phyloP scores from a whole-genome alignment of 2,329 filamentous ascomycete genomes.

The Westerdykella ornata region DNA sequence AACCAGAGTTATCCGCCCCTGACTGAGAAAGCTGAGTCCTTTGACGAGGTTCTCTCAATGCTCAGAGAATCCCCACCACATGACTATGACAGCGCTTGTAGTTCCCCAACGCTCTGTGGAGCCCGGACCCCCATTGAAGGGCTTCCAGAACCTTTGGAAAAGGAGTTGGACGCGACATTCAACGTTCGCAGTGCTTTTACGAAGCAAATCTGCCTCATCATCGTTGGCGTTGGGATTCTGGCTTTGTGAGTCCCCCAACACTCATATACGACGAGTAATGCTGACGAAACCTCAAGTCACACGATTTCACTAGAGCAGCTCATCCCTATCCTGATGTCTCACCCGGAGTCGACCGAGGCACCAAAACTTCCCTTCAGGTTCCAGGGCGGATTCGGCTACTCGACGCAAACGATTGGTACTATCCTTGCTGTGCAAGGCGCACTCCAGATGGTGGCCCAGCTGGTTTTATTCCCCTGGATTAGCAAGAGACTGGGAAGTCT shows the following conservation, averaged over 20 bases:
- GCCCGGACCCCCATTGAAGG: slow-evolving; percentile 24
- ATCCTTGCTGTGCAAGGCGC: slow-evolving; percentile 84
- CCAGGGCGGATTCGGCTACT: slow-evolving; percentile 74
- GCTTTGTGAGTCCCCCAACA: slow-evolving; percentile 67
- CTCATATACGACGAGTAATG: slow-evolving; percentile 17
- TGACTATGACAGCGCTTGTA: slow-evolving; percentile 55
- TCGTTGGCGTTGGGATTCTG: slow-evolving; percentile 82
- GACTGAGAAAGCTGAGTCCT: slow-evolving; percentile 40
- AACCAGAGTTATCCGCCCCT: slow-evolving; percentile 25
- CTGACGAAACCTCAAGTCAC: slow-evolving; percentile 61
- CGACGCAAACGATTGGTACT: slow-evolving; percentile 76
- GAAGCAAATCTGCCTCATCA: slow-evolving; percentile 76
- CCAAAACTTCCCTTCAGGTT: slow-evolving; percentile 77
- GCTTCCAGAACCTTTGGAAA: slow-evolving; percentile 32
- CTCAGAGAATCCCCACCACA: slow-evolving; percentile 50
- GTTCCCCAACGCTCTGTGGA: slow-evolving; percentile 46
- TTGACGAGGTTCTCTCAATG: slow-evolving; percentile 57
- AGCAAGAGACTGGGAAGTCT: slow-evolving; percentile 70
- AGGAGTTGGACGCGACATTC: slow-evolving; percentile 16
- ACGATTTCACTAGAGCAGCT: slow-evolving; percentile 95
- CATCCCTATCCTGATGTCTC: slow-evolving; percentile 85
- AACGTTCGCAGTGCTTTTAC: slow-evolving; percentile 62
- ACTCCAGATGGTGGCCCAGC: slow-evolving; percentile 81
- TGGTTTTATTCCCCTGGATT: slow-evolving; percentile 75
- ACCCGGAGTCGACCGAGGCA: slow-evolving; percentile 47